phyloP scores from a whole-genome alignment of 179 eudicot species.

The Silene coronaria region DNA sequence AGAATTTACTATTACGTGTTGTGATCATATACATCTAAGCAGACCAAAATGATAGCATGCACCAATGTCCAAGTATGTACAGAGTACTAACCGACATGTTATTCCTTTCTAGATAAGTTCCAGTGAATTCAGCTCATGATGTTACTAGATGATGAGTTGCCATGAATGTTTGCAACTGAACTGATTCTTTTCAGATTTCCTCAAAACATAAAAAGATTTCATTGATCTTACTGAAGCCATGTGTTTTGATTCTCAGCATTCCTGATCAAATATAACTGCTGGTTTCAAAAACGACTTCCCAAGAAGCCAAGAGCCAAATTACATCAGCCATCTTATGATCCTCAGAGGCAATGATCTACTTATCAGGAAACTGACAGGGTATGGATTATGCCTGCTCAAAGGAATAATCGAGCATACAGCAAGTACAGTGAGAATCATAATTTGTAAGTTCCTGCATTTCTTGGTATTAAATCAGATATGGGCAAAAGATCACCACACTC shows the following conservation, averaged over 20 bases:
- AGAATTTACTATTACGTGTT: too few species aligned
- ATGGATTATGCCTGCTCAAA: not conserved
- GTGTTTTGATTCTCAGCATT: slow-evolving; percentile 10
- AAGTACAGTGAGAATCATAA: slow-evolving; percentile 2
- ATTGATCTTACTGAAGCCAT: not conserved
- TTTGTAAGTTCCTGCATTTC: not conserved
- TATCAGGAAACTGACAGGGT: slow-evolving; percentile 14
- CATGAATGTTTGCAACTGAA: not conserved
- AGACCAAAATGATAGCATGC: too few species aligned
- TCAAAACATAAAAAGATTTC: not conserved
- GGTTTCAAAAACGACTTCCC: not conserved
- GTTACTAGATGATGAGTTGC: not conserved
- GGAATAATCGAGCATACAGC: slow-evolving; percentile 2
- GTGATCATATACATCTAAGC: too few species aligned
- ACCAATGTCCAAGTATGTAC: too few species aligned
- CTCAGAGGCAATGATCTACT: not conserved
- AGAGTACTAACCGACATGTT: too few species aligned
- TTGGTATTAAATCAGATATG: not conserved
- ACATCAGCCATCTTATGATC: not conserved
- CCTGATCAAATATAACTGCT: not conserved
- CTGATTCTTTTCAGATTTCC: slow-evolving; percentile 9
- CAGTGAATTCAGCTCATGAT: not conserved
- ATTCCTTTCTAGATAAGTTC: not conserved
- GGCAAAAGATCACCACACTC: not conserved
- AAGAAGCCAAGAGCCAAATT: slow-evolving; percentile 14